Conservation (phyloP, 176 grass and related monocot genomes). For the Aegilops longissima region DNA sequence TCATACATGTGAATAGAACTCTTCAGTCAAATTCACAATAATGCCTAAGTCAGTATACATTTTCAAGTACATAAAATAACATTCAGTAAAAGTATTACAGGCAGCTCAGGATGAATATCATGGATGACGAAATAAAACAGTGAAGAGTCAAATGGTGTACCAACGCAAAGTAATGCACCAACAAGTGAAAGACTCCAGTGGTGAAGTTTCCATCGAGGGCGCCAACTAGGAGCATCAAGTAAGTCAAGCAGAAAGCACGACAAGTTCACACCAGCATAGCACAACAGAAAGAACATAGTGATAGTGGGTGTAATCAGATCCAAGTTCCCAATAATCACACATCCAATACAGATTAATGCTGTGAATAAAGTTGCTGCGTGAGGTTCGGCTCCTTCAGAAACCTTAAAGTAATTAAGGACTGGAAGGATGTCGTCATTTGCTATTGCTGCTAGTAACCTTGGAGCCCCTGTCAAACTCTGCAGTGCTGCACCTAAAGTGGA, state of each 20-base stretch:
- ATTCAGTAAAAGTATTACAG: neutral
- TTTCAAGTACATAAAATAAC: neutral
- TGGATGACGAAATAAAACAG: slow-evolving; percentile 1
- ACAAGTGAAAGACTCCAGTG: slow-evolving; percentile 99
- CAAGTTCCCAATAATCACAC: slow-evolving; percentile 93
- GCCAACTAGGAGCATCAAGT: slow-evolving; percentile 99
- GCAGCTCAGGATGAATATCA: neutral
- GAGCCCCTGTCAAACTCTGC: slow-evolving; percentile 92
- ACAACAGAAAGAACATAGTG: slow-evolving; percentile 98
- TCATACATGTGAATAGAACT: slow-evolving; percentile 1
- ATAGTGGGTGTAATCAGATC: slow-evolving; percentile 97
- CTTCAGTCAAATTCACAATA: slow-evolving; percentile 5
- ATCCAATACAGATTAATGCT: slow-evolving; percentile 81
- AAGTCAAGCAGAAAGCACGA: slow-evolving; percentile 96
- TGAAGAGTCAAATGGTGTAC: slow-evolving; percentile 49
- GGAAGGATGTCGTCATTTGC: slow-evolving; percentile 98
- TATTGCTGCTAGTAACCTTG: slow-evolving; percentile 91
- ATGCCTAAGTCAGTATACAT: neutral
- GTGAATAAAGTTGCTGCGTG: slow-evolving; percentile 89
- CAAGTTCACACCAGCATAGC: slow-evolving; percentile 94
- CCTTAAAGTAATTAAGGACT: slow-evolving; percentile 91
- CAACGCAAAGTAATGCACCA: slow-evolving; percentile 86
- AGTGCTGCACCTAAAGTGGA: slow-evolving; percentile 98
- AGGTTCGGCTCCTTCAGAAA: slow-evolving; percentile 87
- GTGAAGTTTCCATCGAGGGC: slow-evolving; percentile 98